Conservation (phyloP, 176 grass and related monocot species). For the Zizania latifolia region DNA sequence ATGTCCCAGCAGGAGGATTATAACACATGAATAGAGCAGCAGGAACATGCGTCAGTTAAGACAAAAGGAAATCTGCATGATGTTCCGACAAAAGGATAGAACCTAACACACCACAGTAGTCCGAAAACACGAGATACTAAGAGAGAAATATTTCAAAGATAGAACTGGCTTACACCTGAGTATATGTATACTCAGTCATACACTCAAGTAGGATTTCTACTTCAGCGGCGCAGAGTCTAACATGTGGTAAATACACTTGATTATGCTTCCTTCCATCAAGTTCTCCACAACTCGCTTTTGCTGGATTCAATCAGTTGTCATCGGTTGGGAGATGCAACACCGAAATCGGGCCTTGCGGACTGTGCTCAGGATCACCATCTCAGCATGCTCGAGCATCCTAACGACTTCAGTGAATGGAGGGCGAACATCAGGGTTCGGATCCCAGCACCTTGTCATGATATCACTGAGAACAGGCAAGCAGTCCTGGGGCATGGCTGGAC, state of each 20-base stretch:
- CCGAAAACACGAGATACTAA: constrained; percentile 25
- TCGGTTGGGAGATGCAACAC: constrained; percentile 48
- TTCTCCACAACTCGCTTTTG: not conserved
- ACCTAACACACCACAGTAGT: constrained; percentile 31
- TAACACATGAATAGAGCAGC: constrained; percentile 24
- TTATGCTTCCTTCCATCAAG: constrained; percentile 25
- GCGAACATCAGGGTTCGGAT: constrained; percentile 45
- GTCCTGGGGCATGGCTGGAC: constrained; percentile 39
- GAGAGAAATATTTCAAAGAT: constrained; percentile 20
- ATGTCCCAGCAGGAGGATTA: constrained; percentile 15
- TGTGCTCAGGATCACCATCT: constrained; percentile 43
- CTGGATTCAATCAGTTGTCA: constrained; percentile 37
- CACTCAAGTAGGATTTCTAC: constrained; percentile 27
- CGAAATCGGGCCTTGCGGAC: constrained; percentile 49
- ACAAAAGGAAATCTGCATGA: constrained; percentile 28
- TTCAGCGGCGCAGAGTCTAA: constrained; percentile 16
- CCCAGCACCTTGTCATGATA: constrained; percentile 49
- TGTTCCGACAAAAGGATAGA: constrained; percentile 11
- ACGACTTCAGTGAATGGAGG: constrained; percentile 39
- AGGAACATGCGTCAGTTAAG: constrained; percentile 13
- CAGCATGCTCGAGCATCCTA: constrained; percentile 44
- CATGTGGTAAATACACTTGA: constrained; percentile 37
- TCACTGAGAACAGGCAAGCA: constrained; percentile 34
- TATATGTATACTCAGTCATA: constrained; percentile 27
- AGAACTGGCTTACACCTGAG: constrained; percentile 29